A percentile compares a stretch with the other conserved stretches of the same genome.
phyloP scores from a whole-genome alignment of 495 filamentous ascomycete genomes.

The Jackrogersella multiformis region DNA sequence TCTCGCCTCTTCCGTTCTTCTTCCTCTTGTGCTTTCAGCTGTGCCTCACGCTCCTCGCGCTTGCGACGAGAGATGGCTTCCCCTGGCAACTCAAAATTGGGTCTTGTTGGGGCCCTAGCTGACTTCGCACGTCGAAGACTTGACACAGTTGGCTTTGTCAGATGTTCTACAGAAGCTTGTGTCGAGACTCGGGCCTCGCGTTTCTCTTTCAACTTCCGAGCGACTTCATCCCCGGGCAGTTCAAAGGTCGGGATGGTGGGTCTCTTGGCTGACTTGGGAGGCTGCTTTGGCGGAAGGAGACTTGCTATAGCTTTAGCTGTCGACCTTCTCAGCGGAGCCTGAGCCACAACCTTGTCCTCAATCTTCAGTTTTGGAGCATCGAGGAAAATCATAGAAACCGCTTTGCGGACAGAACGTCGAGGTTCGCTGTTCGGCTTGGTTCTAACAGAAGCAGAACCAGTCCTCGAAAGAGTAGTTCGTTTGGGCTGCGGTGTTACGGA shows the following conservation, averaged over 20 bases:
- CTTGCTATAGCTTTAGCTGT: constrained; percentile 50
- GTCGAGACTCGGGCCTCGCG: constrained; percentile 58
- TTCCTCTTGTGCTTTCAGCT: constrained; percentile 67
- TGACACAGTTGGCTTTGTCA: constrained; percentile 50
- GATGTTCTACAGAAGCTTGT: constrained; percentile 44
- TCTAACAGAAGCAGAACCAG: constrained; percentile 31
- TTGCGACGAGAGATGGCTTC: constrained; percentile 76
- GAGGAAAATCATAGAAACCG: constrained; percentile 48
- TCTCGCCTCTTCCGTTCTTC: constrained; percentile 64
- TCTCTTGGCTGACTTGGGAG: constrained; percentile 65
- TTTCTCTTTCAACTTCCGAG: constrained; percentile 66
- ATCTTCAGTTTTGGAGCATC: constrained; percentile 35
- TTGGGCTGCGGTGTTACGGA: constrained; percentile 42
- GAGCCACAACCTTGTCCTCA: constrained; percentile 44
- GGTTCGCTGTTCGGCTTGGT: constrained; percentile 41
- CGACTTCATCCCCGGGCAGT: constrained; percentile 75
- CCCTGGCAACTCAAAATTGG: constrained; percentile 76
- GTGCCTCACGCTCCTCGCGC: constrained; percentile 71
- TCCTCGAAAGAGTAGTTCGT: constrained; percentile 26
- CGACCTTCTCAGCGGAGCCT: constrained; percentile 35
- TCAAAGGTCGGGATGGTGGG: constrained; percentile 73
- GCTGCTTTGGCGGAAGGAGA: constrained; percentile 57
- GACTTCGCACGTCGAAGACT: constrained; percentile 60
- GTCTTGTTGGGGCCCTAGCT: constrained; percentile 65
- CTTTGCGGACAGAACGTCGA: constrained; percentile 47